A percentile compares a stretch with the other conserved stretches of the same genome.
Evolutionary conservation across 2,329 filamentous ascomycete species (phyloP).

Genomic region (Sphaerostilbella broomeana): DNA sequence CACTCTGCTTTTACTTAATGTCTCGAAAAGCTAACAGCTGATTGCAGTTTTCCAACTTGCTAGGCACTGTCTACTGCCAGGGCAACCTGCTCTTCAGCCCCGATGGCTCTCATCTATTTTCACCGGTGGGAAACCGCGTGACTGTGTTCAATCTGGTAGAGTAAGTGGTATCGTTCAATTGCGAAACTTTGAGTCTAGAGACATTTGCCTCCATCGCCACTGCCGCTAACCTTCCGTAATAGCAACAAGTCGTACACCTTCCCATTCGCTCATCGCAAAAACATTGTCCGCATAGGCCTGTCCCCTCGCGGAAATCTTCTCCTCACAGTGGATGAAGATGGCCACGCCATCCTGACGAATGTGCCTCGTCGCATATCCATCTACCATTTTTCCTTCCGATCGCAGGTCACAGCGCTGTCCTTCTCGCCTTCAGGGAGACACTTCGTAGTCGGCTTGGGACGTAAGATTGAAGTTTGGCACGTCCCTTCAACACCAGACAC

Average conservation of each 20-base stretch:
- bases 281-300: constrained; percentile 81
- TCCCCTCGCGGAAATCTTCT: constrained; percentile 87
- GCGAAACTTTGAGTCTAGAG: too few species aligned
- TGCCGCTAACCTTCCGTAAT: constrained; percentile 28
- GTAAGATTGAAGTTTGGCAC: constrained; percentile 91
- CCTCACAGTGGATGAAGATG: constrained; percentile 89
- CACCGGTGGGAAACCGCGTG: constrained; percentile 92
- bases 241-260: constrained; percentile 85
- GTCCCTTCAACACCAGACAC: constrained; percentile 84
- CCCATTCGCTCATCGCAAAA: constrained; percentile 87
- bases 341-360: constrained; percentile 87
- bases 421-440: constrained; percentile 88
- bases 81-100: constrained; percentile 95
- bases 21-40: too few species aligned
- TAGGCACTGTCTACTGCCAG: constrained; percentile 97
- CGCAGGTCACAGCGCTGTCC: constrained; percentile 71
- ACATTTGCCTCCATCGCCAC: too few species aligned
- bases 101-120: constrained; percentile 91
- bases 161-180: constrained; percentile 54
- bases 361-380: constrained; percentile 77
- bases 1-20: neutral
- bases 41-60: constrained; percentile 91
- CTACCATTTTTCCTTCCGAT: constrained; percentile 92
- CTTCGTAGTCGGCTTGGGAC: constrained; percentile 82
- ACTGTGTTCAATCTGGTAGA: constrained; percentile 95